These are phyloP conservation scores for Kwoniella botswanensis DNA, from an alignment of 768 basidiomycete species.

Conservation along the genomic window DNA sequence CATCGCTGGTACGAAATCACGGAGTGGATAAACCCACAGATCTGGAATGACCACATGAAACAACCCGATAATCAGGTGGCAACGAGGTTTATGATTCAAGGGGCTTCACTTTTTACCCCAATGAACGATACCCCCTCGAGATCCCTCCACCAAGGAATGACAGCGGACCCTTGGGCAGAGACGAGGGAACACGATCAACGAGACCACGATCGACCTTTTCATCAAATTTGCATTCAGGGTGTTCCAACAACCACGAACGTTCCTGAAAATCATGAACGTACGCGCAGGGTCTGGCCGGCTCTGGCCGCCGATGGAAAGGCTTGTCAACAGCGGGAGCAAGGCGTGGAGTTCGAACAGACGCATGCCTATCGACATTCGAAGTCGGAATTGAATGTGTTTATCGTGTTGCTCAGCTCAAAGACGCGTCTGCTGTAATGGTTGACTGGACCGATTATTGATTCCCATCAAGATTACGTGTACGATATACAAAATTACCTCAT, in stretches of 20 bases:
- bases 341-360: background rate
- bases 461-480: background rate
- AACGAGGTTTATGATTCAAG: too few species aligned
- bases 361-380: background rate
- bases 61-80: too few species aligned
- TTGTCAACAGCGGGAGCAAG: too few species aligned
- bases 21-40: too few species aligned
- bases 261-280: conserved; percentile 3
- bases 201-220: background rate
- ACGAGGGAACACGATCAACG: background rate
- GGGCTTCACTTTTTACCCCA: too few species aligned
- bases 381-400: background rate
- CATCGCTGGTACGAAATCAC: too few species aligned
- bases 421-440: background rate
- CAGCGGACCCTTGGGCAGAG: too few species aligned
- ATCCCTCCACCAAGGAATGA: too few species aligned
- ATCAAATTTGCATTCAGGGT: background rate
- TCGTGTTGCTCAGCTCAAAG: background rate
- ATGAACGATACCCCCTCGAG: too few species aligned
- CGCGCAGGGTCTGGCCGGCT: background rate
- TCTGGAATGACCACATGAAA: too few species aligned
- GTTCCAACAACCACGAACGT: background rate
- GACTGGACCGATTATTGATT: background rate
- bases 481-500: conserved; percentile 11
- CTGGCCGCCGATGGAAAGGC: too few species aligned